Evolutionary conservation across 23 red algal genomes (phyloP), one percentile per base, ranked within the genome.

Genomic region (Porphyridium purpureum): DNA sequence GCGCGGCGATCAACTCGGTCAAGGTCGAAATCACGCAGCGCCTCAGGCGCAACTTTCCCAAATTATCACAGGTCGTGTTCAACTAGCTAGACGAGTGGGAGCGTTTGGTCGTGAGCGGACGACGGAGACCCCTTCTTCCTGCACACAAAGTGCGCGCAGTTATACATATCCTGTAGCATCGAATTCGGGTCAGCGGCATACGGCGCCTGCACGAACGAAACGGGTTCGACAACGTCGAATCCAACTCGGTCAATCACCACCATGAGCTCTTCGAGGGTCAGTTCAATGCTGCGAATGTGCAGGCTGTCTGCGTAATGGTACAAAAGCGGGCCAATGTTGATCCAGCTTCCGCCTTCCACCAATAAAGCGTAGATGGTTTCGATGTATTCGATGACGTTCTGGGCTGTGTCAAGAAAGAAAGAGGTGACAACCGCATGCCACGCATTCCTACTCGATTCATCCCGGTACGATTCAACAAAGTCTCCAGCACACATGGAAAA

Each of bases 21-120:
- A 84, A 85, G 54, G 64, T 84, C 33, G 88, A 95, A 50, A 95
- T 95, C 48, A 80, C 75, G 5, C 78, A 83, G 29, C 59, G 88
- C 26, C 35, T 95, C 1, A 76, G 75, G 49, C 22, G 76, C 4
- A 83, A 83, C 55, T 95, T 70, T 29, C 49, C 76, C 40, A 64
- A 77, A 58, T 30, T 95, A 17, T 70, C 69, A 21, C 68, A 84
- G 24, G 79, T 95, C 24, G 52, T 57, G 4, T 81, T 92, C 44
- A 57, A 84, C 49, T 70, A 20, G 47, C 17, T 35, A 57, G 51
- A 25, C 7, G 14, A 3, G 21, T 55, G 44, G 44, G 44, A 0
- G 0, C 3, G 44, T 15, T 15, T 15, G 1, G 44, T 15, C 0
- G 44, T 2, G 44, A 9, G 9, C 23, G 44, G 0, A 22, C 1